A percentile compares a stretch with the other conserved stretches of the same genome.
Evolutionary conservation across 441 rosid species (phyloP).

Genomic region (Arabidopsis hybrid): DNA sequence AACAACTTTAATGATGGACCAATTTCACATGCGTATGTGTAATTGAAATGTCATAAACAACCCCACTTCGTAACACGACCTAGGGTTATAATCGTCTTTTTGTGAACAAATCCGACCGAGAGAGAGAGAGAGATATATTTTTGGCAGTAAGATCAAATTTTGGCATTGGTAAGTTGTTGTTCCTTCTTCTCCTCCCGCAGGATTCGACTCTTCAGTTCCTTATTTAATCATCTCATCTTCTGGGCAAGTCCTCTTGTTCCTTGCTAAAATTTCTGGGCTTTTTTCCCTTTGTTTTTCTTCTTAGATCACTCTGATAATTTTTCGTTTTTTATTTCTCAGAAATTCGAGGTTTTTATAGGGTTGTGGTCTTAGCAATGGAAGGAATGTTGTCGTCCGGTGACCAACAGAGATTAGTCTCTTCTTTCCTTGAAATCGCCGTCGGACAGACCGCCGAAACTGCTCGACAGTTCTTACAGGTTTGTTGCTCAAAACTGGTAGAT

Average conservation of each 20-base stretch:
- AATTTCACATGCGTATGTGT: slow-evolving; percentile 28
- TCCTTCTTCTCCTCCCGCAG: slow-evolving; percentile 38
- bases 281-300: background rate
- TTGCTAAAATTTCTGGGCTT: background rate
- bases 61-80: background rate
- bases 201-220: slow-evolving; percentile 42
- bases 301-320: background rate
- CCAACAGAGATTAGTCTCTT: slow-evolving; percentile 76
- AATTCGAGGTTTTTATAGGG: slow-evolving; percentile 22
- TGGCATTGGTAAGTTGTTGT: background rate
- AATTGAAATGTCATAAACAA: slow-evolving; percentile 27
- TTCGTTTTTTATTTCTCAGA: slow-evolving; percentile 12
- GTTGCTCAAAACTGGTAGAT: slow-evolving; percentile 29
- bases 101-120: slow-evolving; percentile 16
- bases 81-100: slow-evolving; percentile 30
- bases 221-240: slow-evolving; percentile 31
- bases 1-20: slow-evolving; percentile 20
- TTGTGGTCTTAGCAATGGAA: slow-evolving; percentile 50
- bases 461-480: slow-evolving; percentile 82
- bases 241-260: slow-evolving; percentile 22
- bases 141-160: slow-evolving; percentile 14
- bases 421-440: slow-evolving; percentile 97
- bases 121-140: slow-evolving; percentile 6
- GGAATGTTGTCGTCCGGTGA: slow-evolving; percentile 61
- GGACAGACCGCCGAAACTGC: slow-evolving; percentile 91